Evolutionary conservation across 192 early-diverging fungal genomes (phyloP), one percentile per base, ranked within the genome.

Genomic region (Helicostylum pulchrum): DNA sequence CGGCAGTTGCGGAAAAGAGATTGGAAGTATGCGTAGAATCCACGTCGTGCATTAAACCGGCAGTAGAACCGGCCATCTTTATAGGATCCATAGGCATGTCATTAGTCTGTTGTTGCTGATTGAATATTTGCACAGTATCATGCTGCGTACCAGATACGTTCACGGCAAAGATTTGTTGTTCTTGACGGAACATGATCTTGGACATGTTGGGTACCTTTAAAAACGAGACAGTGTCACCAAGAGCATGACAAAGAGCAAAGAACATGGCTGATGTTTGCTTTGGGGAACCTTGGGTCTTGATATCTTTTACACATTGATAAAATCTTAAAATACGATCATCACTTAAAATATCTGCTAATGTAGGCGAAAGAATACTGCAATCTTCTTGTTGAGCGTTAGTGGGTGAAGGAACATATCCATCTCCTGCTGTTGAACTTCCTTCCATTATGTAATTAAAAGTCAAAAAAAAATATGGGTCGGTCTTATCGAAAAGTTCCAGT

Each of bases 271-370:
- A 56, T 0, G 71, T 73, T 48, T 67, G 61, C 2, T 51, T 59
- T 8, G 71, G 66, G 0, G 71, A 67, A 11, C 58, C 53, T 8
- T 67, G 71, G 3, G 62, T 53, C 42, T 63, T 73, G 53, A 73
- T 73, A 39, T 73, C 71, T 46, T 73, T 73, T 17, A 73, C 71
- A 64, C 66, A 63, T 30, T 73, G 71, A 30, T 73, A 73, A 26
- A 73, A 73, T 11, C 66, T 21, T 0, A 73, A 15, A 3, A 73
- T 67, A 0, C 62, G 61, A 44, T 67, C 65, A 52, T 73, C 66
- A 31, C 55, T 66, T 26, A 73, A 56, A 42, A 73, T 67, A 57
- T 73, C 71, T 3, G 61, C 62, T n/a, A 73, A 52, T 36, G 61
- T 67, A 17, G 71, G 71, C 3, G 71, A 67, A 6, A 73, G 49